Evolutionary conservation across 2,329 filamentous ascomycete species (phyloP), one percentile per base, ranked within the genome.

Genomic region (Monosporascus sp.): DNA sequence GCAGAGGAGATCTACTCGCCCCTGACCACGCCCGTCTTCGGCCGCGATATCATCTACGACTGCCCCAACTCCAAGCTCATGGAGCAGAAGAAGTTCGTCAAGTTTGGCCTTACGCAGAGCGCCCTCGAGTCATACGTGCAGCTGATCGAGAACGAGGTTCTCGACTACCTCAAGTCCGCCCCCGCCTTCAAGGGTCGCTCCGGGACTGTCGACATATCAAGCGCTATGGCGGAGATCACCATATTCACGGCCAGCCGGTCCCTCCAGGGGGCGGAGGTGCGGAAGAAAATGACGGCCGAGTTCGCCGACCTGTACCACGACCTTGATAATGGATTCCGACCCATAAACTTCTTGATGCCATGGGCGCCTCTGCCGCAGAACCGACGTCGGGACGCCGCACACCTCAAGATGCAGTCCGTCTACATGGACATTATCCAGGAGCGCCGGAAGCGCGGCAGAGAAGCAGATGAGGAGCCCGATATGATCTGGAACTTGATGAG

Each of bases 11-110:
- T 96, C 58, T 96, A 96, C 73, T 87, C 83, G 52, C 87, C 89
- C 52, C 78, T 96, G 56, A 85, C 82, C 8, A 84, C 81, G 22
- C 82, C 82, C 25, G 82, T 85, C 48, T 96, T 96, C 67, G 90
- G 90, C 60, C 84, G 83, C 63, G 87, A 92, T 73, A 90, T 96
- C 25, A 89, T 95, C 51, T 96, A 95, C 68, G 90, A 95, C 69
- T 94, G 90, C 73, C 89, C 90, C 44, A 95, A 95, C 69, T 79
- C 89, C 54, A 95, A 95, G 74, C 81, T 96, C 66, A 95, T 96
- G 90, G 90, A 96, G 75, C 90, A 96, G 78, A 96, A 96, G 78
- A 94, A 93, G 86, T 90, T 92, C 66, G 88, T 91, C 83, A 92
- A 92, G 71, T 83, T 87, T 63, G 87, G 87, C 57, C 82, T 92